Percentiles rank a stretch among this genome's conserved stretches.
phyloP scores from a whole-genome alignment of 2,329 filamentous ascomycete genomes.

The Tolypocladium tropicale region DNA sequence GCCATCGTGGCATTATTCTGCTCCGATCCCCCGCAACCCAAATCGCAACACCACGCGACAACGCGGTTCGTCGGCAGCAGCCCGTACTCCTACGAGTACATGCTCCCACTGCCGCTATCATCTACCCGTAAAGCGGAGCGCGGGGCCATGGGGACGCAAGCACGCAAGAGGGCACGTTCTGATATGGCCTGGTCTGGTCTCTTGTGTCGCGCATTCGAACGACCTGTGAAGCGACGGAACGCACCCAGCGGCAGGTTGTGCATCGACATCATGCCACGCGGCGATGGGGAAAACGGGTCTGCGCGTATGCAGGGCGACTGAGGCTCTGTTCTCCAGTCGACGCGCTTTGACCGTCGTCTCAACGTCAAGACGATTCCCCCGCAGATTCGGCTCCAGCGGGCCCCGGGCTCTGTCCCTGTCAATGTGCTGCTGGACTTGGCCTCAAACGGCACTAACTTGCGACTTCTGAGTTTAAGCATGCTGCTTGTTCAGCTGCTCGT shows the following conservation, averaged over 20 bases:
- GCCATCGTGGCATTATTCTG: neutral
- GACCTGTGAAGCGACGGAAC: neutral
- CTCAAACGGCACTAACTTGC: neutral
- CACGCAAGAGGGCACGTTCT: too few species aligned
- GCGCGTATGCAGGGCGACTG: neutral
- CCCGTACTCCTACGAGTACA: too few species aligned
- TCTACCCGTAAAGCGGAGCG: too few species aligned
- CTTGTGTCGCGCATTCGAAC: neutral
- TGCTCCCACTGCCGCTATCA: too few species aligned
- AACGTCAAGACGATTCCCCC: neutral
- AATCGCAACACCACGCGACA: neutral
- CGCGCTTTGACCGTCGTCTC: neutral
- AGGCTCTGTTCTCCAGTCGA: neutral
- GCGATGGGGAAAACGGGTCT: neutral
- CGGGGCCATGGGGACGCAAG: too few species aligned
- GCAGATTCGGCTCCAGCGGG: neutral
- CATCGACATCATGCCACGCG: neutral
- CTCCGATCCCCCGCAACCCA: too few species aligned
- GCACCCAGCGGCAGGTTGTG: neutral
- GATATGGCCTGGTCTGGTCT: neutral
- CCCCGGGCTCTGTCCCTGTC: neutral
- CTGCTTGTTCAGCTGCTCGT: neutral
- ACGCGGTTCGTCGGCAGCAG: neutral
- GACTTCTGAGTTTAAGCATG: neutral
- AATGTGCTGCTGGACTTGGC: neutral